Conservation (phyloP, 805 yeast genomes). For the Wickerhamiella azyma region DNA sequence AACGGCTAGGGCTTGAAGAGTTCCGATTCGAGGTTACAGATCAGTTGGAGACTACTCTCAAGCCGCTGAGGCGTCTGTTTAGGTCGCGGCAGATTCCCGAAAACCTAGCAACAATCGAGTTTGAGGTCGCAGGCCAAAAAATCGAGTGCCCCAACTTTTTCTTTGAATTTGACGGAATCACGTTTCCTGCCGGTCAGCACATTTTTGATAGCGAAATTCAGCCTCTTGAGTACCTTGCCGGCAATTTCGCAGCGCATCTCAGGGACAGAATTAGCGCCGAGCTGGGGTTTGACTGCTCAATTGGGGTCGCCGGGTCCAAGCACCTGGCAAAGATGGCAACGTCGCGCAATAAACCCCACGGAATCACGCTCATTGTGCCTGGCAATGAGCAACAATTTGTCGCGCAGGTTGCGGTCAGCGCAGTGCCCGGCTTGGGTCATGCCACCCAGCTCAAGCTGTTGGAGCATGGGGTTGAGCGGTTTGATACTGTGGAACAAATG, state of each 20-base stretch:
- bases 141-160: slow-evolving; percentile 20
- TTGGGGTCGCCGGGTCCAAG: slow-evolving; percentile 22
- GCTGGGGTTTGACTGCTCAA: slow-evolving; percentile 21
- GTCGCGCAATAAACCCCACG: slow-evolving; percentile 22
- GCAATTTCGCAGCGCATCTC: slow-evolving; percentile 19
- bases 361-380: slow-evolving; percentile 21
- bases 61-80: slow-evolving; percentile 5
- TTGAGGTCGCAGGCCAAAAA: not conserved
- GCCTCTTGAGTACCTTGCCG: slow-evolving; percentile 20
- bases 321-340: slow-evolving; percentile 23
- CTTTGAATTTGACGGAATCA: slow-evolving; percentile 19
- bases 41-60: slow-evolving; percentile 8
- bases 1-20: slow-evolving; percentile 26
- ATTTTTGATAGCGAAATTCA: not conserved
- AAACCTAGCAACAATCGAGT: not conserved
- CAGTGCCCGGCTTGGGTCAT: slow-evolving; percentile 22
- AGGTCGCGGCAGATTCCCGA: not conserved
- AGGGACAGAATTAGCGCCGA: slow-evolving; percentile 19
- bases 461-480: not conserved
- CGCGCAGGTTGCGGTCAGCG: slow-evolving; percentile 9
- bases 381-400: slow-evolving; percentile 18
- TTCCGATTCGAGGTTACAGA: slow-evolving; percentile 21
- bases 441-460: slow-evolving; percentile 6
- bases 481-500: slow-evolving; percentile 11
- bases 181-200: slow-evolving; percentile 14